Base-by-base conservation (phyloP, 2,329 filamentous ascomycete species). In the Colletotrichum shisoi region DNA sequence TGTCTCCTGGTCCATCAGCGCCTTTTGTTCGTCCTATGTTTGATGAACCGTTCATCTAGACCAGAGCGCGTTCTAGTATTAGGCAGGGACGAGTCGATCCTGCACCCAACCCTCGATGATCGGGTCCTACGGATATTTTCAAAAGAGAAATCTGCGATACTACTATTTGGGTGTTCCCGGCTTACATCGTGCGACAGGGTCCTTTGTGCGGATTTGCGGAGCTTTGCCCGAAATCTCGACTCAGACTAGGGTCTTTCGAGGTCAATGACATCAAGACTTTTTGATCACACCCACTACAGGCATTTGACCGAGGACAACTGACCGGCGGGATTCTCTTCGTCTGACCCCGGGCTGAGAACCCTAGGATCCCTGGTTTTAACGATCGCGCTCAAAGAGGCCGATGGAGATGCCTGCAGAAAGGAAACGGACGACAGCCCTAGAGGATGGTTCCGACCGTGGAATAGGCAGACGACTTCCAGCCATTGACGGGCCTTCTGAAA, bases 241-340 rank as follows among this genome's bases (percentile, higher is more conserved):
- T 17, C 40, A 13, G 39, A 56, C 54, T 15, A 21, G 61, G 61
- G 44, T 54, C 39, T 46, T 31, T 46, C 34, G 21, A 49, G 53
- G 40, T 67, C 64, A 56, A 67, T 67, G 64, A 67, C 64, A 64
- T 64, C 64, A 67, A 67, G 61, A 67, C 64, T 67, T 39, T 34
- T 39, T 17, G 42, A 15, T 12, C 24, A 19, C 24, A 24, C 34
- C 64, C 48, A 63, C 40, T 48, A 42, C 60, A 49, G 53, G 46
- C 37, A 49, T 42, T 52, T 46, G 44, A 27, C 34, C 15, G 44
- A 44, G 15, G 9, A 24, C 44, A 42, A 31, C 34, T 40, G 21
- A 19, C 21, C 21, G 44, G 9, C 42, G 19, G n/a, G 31, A 19
- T 21, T 49, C 34, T 24, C 57, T 24, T 15, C 19, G n/a, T 4